phyloP scores from a whole-genome alignment of 305 asterid genomes.

The Fraxinus ornus region DNA sequence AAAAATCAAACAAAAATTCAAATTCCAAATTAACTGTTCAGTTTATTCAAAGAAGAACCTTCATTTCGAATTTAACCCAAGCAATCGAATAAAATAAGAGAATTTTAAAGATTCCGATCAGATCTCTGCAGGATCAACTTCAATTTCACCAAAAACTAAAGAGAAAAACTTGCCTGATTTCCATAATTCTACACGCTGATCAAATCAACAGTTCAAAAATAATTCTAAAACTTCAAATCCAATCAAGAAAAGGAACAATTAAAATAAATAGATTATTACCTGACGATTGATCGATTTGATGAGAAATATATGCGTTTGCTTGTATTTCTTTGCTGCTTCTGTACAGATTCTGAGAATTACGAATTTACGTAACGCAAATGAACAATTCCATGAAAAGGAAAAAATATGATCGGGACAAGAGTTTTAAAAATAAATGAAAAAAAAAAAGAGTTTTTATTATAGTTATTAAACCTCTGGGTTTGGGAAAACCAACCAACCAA shows the following conservation, averaged over 20 bases:
- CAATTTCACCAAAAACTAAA: constrained; percentile 17
- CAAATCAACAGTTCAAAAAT: constrained; percentile 16
- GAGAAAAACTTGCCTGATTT: not conserved
- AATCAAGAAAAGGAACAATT: not conserved
- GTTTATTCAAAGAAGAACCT: constrained; percentile 14
- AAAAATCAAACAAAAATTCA: not conserved
- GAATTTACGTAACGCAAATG: constrained; percentile 32
- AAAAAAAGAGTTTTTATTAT: not conserved
- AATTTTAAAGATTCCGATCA: constrained; percentile 28
- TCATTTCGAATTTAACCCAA: constrained; percentile 13
- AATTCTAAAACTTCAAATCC: constrained; percentile 12
- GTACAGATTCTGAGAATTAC: constrained; percentile 25
- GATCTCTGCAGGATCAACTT: constrained; percentile 45
- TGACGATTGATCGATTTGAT: constrained; percentile 23
- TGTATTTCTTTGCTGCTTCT: constrained; percentile 7
- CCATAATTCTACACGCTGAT: constrained; percentile 20
- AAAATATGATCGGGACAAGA: not conserved
- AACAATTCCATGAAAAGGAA: constrained; percentile 17
- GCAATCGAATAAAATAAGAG: constrained; percentile 14
- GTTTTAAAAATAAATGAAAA: not conserved
- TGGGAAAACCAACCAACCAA: constrained; percentile 41
- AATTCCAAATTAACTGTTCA: constrained; percentile 19
- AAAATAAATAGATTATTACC: constrained; percentile 31
- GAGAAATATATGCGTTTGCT: constrained; percentile 17
- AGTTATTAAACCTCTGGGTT: constrained; percentile 58